Conservation (phyloP, 2,329 filamentous ascomycete species). For the Rasamsonia emersonii region DNA sequence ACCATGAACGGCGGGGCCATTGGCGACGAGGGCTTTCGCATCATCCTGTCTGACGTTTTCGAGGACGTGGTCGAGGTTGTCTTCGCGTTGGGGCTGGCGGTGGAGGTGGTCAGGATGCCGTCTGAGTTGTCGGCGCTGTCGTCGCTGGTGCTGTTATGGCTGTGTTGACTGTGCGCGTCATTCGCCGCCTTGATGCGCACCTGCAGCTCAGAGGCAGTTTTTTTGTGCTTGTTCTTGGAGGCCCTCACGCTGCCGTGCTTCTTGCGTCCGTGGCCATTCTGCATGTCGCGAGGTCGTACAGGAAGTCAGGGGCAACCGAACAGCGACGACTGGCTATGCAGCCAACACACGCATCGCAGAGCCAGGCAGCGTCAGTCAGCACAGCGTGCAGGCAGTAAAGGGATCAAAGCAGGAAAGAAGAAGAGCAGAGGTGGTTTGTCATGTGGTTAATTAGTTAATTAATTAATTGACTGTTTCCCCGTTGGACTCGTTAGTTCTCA, state of each 20-base stretch:
- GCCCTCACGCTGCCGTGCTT: slow-evolving; percentile 23
- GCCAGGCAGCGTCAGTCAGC: no score
- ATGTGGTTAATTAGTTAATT: no score
- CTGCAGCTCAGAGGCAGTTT: slow-evolving; percentile 22
- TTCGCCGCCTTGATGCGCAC: slow-evolving; percentile 14
- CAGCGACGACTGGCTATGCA: no score
- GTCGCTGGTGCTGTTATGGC: slow-evolving; percentile 12
- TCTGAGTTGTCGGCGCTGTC: slow-evolving; percentile 21
- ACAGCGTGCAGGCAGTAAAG: no score
- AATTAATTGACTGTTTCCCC: no score
- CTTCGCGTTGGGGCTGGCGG: slow-evolving; percentile 15
- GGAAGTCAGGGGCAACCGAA: slow-evolving; percentile 9
- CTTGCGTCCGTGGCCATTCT: slow-evolving; percentile 16
- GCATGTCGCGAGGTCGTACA: slow-evolving; percentile 10
- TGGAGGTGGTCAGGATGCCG: slow-evolving; percentile 21
- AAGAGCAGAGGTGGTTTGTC: no score
- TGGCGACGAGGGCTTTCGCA: slow-evolving; percentile 43
- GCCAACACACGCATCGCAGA: no score
- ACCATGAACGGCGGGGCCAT: slow-evolving; percentile 92
- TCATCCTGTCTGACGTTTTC: slow-evolving; percentile 10
- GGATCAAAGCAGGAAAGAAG: no score
- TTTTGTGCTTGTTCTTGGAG: slow-evolving; percentile 16
- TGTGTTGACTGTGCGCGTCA: slow-evolving; percentile 13
- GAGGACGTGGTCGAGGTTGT: slow-evolving; percentile 3
- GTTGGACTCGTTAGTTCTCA: no score